Base-by-base conservation (phyloP, 495 filamentous ascomycete genomes). In the Usnea hakonensis region DNA sequence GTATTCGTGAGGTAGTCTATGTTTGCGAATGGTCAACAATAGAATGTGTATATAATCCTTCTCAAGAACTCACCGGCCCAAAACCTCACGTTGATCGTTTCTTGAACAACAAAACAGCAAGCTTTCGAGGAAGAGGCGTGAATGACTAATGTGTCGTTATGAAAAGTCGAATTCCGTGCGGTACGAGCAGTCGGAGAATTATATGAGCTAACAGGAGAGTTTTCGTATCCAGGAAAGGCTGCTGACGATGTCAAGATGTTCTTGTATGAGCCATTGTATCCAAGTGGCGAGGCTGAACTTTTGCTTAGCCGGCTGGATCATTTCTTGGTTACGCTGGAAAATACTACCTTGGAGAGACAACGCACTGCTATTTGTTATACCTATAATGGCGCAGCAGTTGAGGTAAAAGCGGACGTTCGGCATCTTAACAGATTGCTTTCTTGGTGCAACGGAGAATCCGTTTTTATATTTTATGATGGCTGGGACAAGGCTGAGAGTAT, bases 91-190 rank as follows among this genome's bases (percentile, higher is more conserved):
- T 65, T 40, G 23, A 65, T 23, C 8, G 57, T 56, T 35, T 64
- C 57, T 55, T 64, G 62, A 14, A 64, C 62, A n/a, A 64, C 46
- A 11, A 64, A 64, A 41, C 62, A 64, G n/a, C 62, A 64, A 35
- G 26, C 17, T 3, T 19, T 28, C 23, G 3, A 33, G 28, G 48
- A 33, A 16, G 54, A 30, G 14, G 61, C 52, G 19, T 36, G 57
- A 5, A 28, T 63, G 38, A 19, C 38, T 17, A 19, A 3, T 2
- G 38, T 41, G 14, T 41, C 38, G 19, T 41, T 19, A 3, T 7
- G 16, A 5, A 41, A 41, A 19, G 38, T 41, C 4, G 2, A 19
- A 41, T 41, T 41, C 1, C 4, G 19, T 5, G 14, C 0, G 16
- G 5, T 41, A 9, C 0, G 2, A 41, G 38, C 38, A 41, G 16